Base-by-base conservation (phyloP, 192 early-diverging fungal genomes). In the Obelidium mucronatum region DNA sequence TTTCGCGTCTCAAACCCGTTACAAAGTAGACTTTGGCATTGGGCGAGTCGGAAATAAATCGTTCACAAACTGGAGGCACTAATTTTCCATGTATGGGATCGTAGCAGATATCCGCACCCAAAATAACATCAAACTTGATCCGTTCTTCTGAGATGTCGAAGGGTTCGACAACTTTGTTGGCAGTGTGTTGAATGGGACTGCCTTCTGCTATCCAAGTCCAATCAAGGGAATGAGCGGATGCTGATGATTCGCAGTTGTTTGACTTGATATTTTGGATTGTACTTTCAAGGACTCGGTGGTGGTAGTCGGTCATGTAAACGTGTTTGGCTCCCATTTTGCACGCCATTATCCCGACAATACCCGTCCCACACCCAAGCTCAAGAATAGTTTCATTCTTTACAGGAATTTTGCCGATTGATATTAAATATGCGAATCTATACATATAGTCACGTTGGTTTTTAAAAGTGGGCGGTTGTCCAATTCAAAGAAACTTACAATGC, bases 301-400 rank as follows among this genome's bases (percentile, higher is more conserved):
- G 13, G 73, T 74, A 64, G 44, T 74, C 73, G 6, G 73, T 74
- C 73, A 74, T 61, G 37, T 48, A 24, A 8, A 74, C 73, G 4
- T 64, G 36, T 37, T 30, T 61, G 4, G 73, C 73, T 11, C 73
- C 73, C 13, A 40, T 6, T 34, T 64, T 64, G 40, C 40, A 13
- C 4, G 73, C 73, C 19, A 52, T 1, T 19, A 74, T 74, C 1
- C 73, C 73, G 13, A 74, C 73, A 24, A 74, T 42, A 6, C 73
- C 73, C 4, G 73, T 74, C 13, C 73, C 73, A 35, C 73, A 74
- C 5, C 70, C 70, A 24, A 73, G 58, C 36, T 73, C 70, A 4
- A 73, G 37, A 31, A 73, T 68, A 6, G 40, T 19, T n/a, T 68
- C 44, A 28, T 17, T 54, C 19, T n/a, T 22, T 26, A 68, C 67